Conservation (phyloP, 768 basidiomycete species). For the Cyclocybe aegerita region DNA sequence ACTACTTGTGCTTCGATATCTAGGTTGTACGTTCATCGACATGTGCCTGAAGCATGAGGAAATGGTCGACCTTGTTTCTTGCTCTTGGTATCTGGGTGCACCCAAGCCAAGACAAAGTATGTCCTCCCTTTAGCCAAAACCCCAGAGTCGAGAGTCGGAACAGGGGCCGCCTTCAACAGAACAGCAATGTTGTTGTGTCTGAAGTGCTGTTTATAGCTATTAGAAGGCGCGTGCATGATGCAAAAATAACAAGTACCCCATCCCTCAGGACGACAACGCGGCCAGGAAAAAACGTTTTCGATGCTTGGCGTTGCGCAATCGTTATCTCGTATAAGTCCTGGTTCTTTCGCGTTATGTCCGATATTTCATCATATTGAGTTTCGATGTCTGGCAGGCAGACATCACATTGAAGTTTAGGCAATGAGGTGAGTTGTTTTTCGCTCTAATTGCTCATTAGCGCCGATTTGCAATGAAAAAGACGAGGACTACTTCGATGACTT, state of each 20-base stretch:
- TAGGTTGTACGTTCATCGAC: conserved; percentile 23
- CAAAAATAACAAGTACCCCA: conserved; percentile 45
- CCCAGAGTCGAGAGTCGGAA: conserved; percentile 42
- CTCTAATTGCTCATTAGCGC: conserved; percentile 42
- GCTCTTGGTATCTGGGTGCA: conserved; percentile 59
- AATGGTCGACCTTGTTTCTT: conserved; percentile 45
- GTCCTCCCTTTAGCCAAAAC: conserved; percentile 47
- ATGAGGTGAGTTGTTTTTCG: conserved; percentile 62
- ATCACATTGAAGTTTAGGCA: conserved; percentile 68
- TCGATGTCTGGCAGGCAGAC: conserved; percentile 74
- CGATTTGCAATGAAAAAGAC: conserved; percentile 8
- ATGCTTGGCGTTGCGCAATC: conserved; percentile 56
- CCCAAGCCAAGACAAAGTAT: conserved; percentile 74
- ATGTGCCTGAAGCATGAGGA: background rate
- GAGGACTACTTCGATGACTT: conserved; percentile 68
- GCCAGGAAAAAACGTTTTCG: conserved; percentile 67
- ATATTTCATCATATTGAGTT: conserved; percentile 70
- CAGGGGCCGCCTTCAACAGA: conserved; percentile 62
- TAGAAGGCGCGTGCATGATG: background rate
- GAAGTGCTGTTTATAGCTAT: conserved; percentile 60
- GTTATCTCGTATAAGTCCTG: conserved; percentile 62
- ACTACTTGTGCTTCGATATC: conserved; percentile 58
- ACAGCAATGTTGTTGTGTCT: conserved; percentile 66
- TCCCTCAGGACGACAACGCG: conserved; percentile 84
- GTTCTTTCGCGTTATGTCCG: conserved; percentile 62